A percentile compares a stretch with the other conserved stretches of the same genome.
These are phyloP conservation scores for Solanum hybrid DNA, from an alignment of 305 asterid species.

Conservation along the genomic window DNA sequence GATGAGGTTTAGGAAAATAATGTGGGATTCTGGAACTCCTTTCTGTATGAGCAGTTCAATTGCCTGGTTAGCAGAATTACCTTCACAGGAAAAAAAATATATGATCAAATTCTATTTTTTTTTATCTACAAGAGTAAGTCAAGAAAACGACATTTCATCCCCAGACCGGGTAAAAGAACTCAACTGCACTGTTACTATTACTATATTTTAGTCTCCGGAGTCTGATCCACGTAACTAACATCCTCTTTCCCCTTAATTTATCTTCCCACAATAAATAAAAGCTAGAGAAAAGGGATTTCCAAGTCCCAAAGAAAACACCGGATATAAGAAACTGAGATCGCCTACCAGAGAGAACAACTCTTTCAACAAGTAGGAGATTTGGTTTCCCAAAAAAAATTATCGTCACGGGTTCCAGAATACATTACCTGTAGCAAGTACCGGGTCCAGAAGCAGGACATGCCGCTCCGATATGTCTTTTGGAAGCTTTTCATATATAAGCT, in stretches of 20 bases:
- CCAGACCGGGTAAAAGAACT: background rate
- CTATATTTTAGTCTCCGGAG: background rate
- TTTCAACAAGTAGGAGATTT: background rate
- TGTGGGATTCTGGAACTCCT: constrained; percentile 97
- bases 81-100: constrained; percentile 25
- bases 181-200: background rate
- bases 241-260: background rate
- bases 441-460: constrained; percentile 94
- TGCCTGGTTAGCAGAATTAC: constrained; percentile 98
- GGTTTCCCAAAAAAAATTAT: background rate
- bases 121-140: background rate
- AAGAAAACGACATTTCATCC: background rate
- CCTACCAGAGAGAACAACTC: background rate
- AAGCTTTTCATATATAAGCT: constrained; percentile 97
- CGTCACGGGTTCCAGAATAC: background rate
- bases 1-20: constrained; percentile 87
- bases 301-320: background rate
- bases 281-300: background rate
- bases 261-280: background rate
- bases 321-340: background rate
- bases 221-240: background rate
- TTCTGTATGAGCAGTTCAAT: constrained; percentile 84
- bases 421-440: constrained; percentile 96
- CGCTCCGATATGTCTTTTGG: constrained; percentile 87
- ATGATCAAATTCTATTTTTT: background rate